phyloP scores from a whole-genome alignment of 371 early-diverging fungal species.

The Catenaria anguillulae region DNA sequence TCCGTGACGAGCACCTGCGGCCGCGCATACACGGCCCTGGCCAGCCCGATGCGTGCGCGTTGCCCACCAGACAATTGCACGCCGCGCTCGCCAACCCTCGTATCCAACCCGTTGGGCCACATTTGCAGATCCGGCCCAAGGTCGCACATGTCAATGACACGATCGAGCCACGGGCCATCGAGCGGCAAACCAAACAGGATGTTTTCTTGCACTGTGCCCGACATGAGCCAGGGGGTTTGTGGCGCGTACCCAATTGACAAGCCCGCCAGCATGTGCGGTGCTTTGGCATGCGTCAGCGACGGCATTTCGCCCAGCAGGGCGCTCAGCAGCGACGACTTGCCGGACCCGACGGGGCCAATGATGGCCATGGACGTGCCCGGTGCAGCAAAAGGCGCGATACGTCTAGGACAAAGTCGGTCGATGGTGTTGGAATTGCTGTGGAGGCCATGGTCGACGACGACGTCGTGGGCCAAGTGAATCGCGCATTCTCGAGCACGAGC shows the following conservation, averaged over 20 bases:
- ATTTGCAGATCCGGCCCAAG: slow-evolving; percentile 21
- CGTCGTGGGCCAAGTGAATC: neutral
- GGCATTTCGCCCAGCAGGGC: slow-evolving; percentile 24
- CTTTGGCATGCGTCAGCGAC: neutral
- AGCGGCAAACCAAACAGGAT: slow-evolving; percentile 12
- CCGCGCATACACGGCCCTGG: slow-evolving; percentile 24
- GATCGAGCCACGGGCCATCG: slow-evolving; percentile 16
- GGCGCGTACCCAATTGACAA: slow-evolving; percentile 19
- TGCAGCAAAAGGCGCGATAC: slow-evolving; percentile 7
- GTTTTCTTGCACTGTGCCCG: slow-evolving; percentile 27
- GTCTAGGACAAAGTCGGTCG: neutral
- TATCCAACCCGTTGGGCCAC: slow-evolving; percentile 19
- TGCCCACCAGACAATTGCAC: slow-evolving; percentile 33
- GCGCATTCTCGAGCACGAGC: neutral
- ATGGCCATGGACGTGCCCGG: slow-evolving; percentile 18
- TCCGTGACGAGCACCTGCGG: slow-evolving; percentile 25
- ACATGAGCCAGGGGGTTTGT: slow-evolving; percentile 28
- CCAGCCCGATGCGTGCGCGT: slow-evolving; percentile 23
- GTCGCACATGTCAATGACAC: slow-evolving; percentile 21
- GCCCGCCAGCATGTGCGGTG: slow-evolving; percentile 3
- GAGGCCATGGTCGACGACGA: neutral
- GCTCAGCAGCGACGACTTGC: slow-evolving; percentile 30
- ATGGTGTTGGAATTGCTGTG: neutral
- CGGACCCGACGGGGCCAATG: slow-evolving; percentile 28
- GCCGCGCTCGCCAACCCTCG: slow-evolving; percentile 31